Conservation (phyloP, 148 eudicot species). For the Camellia japonica region DNA sequence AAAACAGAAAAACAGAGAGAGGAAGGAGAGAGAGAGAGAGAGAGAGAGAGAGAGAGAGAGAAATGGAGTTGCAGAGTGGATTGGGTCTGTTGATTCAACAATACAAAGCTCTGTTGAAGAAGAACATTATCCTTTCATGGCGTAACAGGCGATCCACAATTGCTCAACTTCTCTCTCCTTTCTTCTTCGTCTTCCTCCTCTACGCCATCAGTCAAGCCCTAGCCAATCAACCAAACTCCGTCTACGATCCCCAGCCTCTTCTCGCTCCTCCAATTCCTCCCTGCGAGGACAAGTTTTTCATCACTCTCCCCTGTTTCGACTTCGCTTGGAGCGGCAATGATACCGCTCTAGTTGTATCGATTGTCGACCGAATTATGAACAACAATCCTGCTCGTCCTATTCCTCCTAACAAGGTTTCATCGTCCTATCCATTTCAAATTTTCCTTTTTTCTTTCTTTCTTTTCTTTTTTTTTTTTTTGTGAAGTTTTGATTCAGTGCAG, state of each 20-base stretch:
- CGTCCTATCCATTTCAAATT: not conserved
- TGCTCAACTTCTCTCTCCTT: slow-evolving; percentile 60
- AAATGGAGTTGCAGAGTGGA: slow-evolving; percentile 63
- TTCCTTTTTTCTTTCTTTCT: no score
- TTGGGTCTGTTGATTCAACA: slow-evolving; percentile 53
- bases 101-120: slow-evolving; percentile 44
- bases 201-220: slow-evolving; percentile 31
- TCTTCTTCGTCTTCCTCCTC: slow-evolving; percentile 65
- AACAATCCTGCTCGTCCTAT: slow-evolving; percentile 76
- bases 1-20: not conserved
- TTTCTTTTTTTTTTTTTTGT: not conserved
- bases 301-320: slow-evolving; percentile 59
- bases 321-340: slow-evolving; percentile 68
- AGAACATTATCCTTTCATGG: slow-evolving; percentile 66
- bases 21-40: not conserved
- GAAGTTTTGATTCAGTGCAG: no score
- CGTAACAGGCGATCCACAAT: slow-evolving; percentile 55
- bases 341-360: slow-evolving; percentile 24
- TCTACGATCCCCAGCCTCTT: slow-evolving; percentile 41
- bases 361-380: slow-evolving; percentile 49
- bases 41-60: no score
- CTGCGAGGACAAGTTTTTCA: slow-evolving; percentile 53
- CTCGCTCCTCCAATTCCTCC: slow-evolving; percentile 48
- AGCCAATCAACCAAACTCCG: not conserved
- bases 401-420: slow-evolving; percentile 48